Percentiles rank a stretch among this genome's conserved stretches.
Conservation (phyloP, 2,329 filamentous ascomycete genomes). For the Cercospora zeina region DNA sequence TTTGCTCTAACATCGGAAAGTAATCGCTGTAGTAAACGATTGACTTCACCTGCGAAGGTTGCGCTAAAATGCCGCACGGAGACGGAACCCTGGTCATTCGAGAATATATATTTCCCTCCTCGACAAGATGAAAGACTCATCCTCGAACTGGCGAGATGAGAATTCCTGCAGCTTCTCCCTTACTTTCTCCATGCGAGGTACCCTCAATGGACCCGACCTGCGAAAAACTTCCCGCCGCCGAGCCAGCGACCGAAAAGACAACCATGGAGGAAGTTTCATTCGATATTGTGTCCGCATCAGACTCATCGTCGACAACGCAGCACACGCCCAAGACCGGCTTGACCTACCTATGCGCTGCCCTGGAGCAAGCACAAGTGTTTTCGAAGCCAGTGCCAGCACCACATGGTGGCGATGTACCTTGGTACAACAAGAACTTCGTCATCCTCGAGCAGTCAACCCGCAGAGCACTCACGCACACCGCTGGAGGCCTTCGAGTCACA, state of each 20-base stretch:
- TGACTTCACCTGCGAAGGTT: not conserved
- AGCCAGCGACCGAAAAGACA: too few relatives aligned
- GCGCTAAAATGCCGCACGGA: not conserved
- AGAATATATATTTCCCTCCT: not conserved
- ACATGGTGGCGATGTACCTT: not conserved
- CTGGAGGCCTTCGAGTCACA: not conserved
- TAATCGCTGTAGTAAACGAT: too few relatives aligned
- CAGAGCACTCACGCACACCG: not conserved
- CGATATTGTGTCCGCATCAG: not conserved
- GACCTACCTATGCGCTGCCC: not conserved
- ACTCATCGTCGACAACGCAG: not conserved
- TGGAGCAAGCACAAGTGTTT: not conserved
- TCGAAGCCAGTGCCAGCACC: not conserved
- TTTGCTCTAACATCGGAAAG: too few relatives aligned
- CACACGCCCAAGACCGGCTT: not conserved
- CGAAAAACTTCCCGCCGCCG: too few relatives aligned
- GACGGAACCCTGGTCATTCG: not conserved
- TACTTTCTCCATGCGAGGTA: not conserved
- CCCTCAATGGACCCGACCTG: too few relatives aligned
- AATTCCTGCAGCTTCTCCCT: not conserved
- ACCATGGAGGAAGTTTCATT: too few relatives aligned
- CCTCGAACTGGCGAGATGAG: not conserved
- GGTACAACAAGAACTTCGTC: not conserved
- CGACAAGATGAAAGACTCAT: not conserved
- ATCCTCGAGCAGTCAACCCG: not conserved